Conservation (phyloP, 1,139 yeast species). For the Suhomyces guaymorum region DNA sequence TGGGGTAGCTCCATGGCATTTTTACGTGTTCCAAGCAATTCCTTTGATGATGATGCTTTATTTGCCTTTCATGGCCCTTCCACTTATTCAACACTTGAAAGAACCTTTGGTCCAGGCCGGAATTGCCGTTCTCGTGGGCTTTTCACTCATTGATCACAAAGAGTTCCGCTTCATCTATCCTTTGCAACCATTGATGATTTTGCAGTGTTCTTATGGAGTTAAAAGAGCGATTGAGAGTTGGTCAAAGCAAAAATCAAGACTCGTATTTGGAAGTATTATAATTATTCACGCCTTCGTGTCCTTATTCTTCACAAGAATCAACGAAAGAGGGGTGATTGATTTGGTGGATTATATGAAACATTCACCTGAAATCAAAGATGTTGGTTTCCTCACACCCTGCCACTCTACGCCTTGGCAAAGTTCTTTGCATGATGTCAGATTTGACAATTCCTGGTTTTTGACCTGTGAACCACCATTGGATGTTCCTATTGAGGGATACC, state of each 20-base stretch:
- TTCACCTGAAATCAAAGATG: constrained; percentile 43
- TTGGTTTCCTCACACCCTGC: constrained; percentile 90
- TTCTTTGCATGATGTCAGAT: constrained; percentile 61
- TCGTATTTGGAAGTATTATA: constrained; percentile 17
- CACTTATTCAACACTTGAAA: constrained; percentile 17
- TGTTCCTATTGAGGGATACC: constrained; percentile 46
- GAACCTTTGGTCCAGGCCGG: constrained; percentile 29
- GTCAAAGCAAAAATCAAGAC: neutral
- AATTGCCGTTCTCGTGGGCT: constrained; percentile 47
- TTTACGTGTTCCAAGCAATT: constrained; percentile 77
- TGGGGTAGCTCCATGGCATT: constrained; percentile 84
- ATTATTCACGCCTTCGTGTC: constrained; percentile 48
- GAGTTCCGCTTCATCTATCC: constrained; percentile 92
- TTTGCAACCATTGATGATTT: constrained; percentile 65
- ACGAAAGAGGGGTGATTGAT: constrained; percentile 84
- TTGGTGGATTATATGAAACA: constrained; percentile 56
- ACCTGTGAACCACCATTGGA: constrained; percentile 91
- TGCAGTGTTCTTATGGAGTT: constrained; percentile 21
- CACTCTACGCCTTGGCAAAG: constrained; percentile 98
- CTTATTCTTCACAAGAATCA: constrained; percentile 57
- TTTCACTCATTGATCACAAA: constrained; percentile 75
- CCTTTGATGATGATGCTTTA: constrained; percentile 73
- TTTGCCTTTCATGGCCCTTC: constrained; percentile 52
- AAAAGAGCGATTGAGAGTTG: constrained; percentile 5
- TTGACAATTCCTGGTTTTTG: constrained; percentile 62